phyloP scores from a whole-genome alignment of 2,329 filamentous ascomycete species.

The Diaporthe australafricana region DNA sequence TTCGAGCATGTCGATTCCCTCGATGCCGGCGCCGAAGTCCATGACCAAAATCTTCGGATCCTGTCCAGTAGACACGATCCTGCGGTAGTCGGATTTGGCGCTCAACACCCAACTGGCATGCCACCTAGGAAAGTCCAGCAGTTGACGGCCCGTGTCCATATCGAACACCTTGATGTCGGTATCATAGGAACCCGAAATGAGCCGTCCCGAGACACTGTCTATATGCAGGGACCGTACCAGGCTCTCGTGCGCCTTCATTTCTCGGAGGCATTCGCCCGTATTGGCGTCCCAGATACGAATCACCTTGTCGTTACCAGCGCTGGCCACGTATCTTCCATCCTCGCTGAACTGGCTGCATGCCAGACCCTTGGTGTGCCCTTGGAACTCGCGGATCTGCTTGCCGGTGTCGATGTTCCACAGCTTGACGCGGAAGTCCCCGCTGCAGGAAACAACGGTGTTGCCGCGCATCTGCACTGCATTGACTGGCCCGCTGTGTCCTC shows the following conservation, averaged over 20 bases:
- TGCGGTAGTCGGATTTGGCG: slow-evolving; percentile 93
- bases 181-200: slow-evolving; percentile 94
- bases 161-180: slow-evolving; percentile 96
- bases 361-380: slow-evolving; percentile 89
- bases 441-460: slow-evolving; percentile 92
- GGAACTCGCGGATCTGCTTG: slow-evolving; percentile 89
- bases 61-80: slow-evolving; percentile 95
- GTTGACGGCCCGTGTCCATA: slow-evolving; percentile 80
- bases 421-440: slow-evolving; percentile 92
- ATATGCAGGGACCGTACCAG: slow-evolving; percentile 92
- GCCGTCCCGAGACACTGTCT: slow-evolving; percentile 85
- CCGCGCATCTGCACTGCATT: slow-evolving; percentile 96
- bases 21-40: slow-evolving; percentile 81
- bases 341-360: slow-evolving; percentile 97
- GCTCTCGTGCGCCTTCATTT: slow-evolving; percentile 84
- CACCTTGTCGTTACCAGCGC: slow-evolving; percentile 93
- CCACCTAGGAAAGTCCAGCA: slow-evolving; percentile 92
- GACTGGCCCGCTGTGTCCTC: slow-evolving; percentile 90
- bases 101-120: slow-evolving; percentile 97
- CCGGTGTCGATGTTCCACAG: slow-evolving; percentile 95
- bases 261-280: slow-evolving; percentile 84
- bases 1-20: slow-evolving; percentile 70
- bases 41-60: slow-evolving; percentile 92
- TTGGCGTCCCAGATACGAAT: slow-evolving; percentile 97
- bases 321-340: slow-evolving; percentile 92